These are phyloP conservation scores for Rubia peregrina DNA, from an alignment of 305 asterid species.

Conservation along the genomic window DNA sequence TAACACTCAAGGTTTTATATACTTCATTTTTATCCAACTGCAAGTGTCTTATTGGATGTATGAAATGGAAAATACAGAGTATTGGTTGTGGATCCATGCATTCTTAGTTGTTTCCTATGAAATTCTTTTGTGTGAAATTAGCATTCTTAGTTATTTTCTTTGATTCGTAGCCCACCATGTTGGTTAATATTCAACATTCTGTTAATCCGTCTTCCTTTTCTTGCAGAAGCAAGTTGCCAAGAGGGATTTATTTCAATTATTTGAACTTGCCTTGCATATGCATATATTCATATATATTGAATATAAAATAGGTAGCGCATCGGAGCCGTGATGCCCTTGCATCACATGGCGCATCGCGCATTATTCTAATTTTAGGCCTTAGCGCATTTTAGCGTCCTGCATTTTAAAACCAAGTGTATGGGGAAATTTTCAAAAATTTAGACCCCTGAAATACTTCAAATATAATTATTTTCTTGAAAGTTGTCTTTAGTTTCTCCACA, in stretches of 20 bases:
- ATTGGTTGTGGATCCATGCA: background rate
- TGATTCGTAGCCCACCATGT: background rate
- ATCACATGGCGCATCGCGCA: too few species aligned
- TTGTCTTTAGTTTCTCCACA: background rate
- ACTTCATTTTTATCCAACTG: background rate
- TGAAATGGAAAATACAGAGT: background rate
- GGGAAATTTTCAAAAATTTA: background rate
- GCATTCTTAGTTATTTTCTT: background rate
- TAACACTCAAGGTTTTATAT: background rate
- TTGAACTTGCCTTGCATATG: too few species aligned
- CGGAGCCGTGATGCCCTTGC: too few species aligned
- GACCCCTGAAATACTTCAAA: background rate
- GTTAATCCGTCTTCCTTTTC: conserved; percentile 14
- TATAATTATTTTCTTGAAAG: background rate
- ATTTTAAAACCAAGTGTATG: too few species aligned
- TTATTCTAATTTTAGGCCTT: too few species aligned
- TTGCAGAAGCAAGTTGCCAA: conserved; percentile 76
- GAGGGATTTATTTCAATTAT: conserved; percentile 73
- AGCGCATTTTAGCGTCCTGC: too few species aligned
- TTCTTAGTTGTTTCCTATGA: background rate
- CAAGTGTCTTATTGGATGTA: background rate
- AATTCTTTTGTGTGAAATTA: background rate
- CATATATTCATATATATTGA: too few species aligned
- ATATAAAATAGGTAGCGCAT: too few species aligned
- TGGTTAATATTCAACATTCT: background rate